Evolutionary conservation across 371 early-diverging fungal species (phyloP).

Genomic region (Vavraia culicis): DNA sequence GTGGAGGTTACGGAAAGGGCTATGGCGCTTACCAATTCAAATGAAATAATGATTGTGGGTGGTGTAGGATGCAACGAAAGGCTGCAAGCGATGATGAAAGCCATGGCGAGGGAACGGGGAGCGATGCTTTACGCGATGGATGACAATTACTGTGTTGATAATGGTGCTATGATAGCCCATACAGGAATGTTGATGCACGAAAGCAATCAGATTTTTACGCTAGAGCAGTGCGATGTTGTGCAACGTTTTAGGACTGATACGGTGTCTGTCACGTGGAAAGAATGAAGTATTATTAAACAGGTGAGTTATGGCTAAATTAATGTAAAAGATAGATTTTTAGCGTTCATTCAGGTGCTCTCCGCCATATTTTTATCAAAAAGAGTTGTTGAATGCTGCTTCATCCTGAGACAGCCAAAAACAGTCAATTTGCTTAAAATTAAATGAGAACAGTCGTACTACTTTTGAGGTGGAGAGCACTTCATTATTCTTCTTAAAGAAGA

Average conservation of each 20-base stretch:
- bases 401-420: too few species aligned
- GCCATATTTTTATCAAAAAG: too few species aligned
- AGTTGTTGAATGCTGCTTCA: too few species aligned
- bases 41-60: slow-evolving; percentile 83
- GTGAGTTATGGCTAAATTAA: too few species aligned
- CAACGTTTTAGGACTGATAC: slow-evolving; percentile 74
- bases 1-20: slow-evolving; percentile 98
- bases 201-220: slow-evolving; percentile 46
- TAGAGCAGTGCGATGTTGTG: slow-evolving; percentile 67
- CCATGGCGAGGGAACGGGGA: slow-evolving; percentile 71
- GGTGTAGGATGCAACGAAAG: slow-evolving; percentile 80
- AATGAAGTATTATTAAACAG: too few species aligned
- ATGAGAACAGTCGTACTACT: too few species aligned
- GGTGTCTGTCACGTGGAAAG: slow-evolving; percentile 64
- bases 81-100: slow-evolving; percentile 86
- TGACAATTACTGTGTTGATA: slow-evolving; percentile 91
- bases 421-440: too few species aligned
- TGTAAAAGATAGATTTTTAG: too few species aligned
- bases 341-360: too few species aligned
- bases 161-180: slow-evolving; percentile 97
- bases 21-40: slow-evolving; percentile 78
- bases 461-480: too few species aligned
- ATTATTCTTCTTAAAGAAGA: too few species aligned
- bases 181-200: slow-evolving; percentile 52
- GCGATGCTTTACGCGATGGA: slow-evolving; percentile 78